Conservation (phyloP, 1,284 basidiomycete species). For the Coriolopsis trogii region DNA sequence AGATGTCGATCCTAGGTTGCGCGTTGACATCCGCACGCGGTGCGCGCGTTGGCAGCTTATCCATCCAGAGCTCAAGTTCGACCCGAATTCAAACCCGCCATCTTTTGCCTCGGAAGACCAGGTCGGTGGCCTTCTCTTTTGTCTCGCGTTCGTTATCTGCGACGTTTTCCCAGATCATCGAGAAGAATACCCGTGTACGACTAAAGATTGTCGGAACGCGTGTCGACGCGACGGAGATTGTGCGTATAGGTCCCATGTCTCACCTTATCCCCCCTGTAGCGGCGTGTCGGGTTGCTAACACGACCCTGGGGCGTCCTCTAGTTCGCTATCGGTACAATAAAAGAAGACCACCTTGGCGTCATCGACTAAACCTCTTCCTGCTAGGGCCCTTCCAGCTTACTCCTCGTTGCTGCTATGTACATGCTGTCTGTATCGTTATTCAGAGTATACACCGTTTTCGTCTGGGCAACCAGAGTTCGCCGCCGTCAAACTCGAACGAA, state of each 20-base stretch:
- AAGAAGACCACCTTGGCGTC: conserved; percentile 92
- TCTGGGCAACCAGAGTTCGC: no score
- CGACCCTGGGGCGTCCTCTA: conserved; percentile 32
- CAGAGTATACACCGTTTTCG: no score
- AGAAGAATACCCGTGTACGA: conserved; percentile 90
- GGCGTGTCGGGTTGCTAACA: background rate
- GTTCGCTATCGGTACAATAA: conserved; percentile 94
- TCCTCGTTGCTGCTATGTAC: conserved; percentile 13
- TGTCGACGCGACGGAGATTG: conserved; percentile 97
- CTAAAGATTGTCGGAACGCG: conserved; percentile 97
- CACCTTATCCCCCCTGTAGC: background rate
- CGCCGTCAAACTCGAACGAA: no score
- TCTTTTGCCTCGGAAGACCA: conserved; percentile 91
- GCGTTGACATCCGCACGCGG: background rate
- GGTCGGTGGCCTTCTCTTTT: conserved; percentile 42
- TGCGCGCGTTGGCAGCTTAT: conserved; percentile 64
- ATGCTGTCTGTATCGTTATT: conserved; percentile 22
- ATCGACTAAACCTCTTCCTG: conserved; percentile 50
- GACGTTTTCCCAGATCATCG: conserved; percentile 66
- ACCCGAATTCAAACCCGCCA: conserved; percentile 91
- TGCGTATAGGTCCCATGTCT: conserved; percentile 43
- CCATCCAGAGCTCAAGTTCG: conserved; percentile 90
- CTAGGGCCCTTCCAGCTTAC: background rate
- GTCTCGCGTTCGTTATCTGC: background rate
- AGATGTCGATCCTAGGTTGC: background rate